Evolutionary conservation across 2,329 filamentous ascomycete species (phyloP), one percentile per base, ranked within the genome.

Genomic region (Magnaporthiopsis rhizophila): DNA sequence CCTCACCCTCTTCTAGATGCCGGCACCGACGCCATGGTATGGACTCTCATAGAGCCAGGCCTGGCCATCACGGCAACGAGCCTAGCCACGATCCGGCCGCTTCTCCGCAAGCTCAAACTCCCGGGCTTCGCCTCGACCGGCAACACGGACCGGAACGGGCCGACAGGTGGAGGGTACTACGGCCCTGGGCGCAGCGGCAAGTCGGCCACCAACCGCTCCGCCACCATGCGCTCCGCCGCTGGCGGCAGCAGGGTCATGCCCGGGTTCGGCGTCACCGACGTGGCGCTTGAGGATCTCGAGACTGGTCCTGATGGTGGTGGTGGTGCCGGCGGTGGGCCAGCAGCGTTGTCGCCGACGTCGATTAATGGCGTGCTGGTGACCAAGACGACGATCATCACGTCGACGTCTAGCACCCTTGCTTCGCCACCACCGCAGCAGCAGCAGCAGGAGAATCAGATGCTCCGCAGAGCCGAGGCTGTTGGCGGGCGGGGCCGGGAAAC

Each of bases 11-110:
- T 45, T 11, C 53, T 59, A 83, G 81, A 76, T 69, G 75, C 77
- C 63, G 80, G 77, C 28, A 84, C 81, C 4, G 75, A 83, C 65
- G 78, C 81, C 50, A 81, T 83, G 78, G 76, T 84, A 8, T 85
- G 83, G 83, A 84, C 81, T 12, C 72, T 85, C n/a, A 74, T 85
- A 63, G 83, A 85, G 68, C 82, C 82, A 1, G 82, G 81, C 7
- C 78, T 85, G 28, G 82, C 82, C 65, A 85, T 85, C 59, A 71
- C 81, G 32, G 83, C 83, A 15, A 79, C 82, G 2, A 83, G 80
- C 65, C 74, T 85, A 13, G 81, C 80, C 28, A 85, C 83, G 6
- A 81, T 85, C 38, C 79, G 82, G 3, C 83, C 83, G 4, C 75
- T 85, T 0, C 77, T 85, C 50, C 80, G 81, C 50, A 73, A 74